Base-by-base conservation (phyloP, 768 basidiomycete species). In the Termitomyces sp. region DNA sequence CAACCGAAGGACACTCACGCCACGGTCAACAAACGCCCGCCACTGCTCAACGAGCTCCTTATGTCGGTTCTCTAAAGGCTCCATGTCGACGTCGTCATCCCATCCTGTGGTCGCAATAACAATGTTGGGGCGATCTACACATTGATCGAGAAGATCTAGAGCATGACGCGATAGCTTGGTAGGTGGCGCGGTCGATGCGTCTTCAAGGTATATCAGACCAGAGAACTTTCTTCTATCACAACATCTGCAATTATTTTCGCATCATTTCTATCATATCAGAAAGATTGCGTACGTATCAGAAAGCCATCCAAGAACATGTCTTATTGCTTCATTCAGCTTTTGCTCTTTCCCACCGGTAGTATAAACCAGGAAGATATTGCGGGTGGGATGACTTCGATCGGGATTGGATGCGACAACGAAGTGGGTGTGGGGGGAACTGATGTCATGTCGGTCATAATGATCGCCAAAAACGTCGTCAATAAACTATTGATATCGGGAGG, bases 131-230 rank as follows among this genome's bases (percentile, higher is more conserved):
- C 47, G 46, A 17, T 51, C 44, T 28, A 60, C 40, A 17, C 50
- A 54, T 45, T 54, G 56, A 22, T 60, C 56, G 1, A 60, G 43
- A 5, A 50, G 38, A 24, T 60, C 55, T 19, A 51, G 38, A 21
- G 44, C 38, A 32, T 35, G 38, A 19, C 48, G 48, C 17, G 55
- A 50, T 34, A 50, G 22, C 26, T 60, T 57, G 9, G 30, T 30
- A 19, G 53, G 49, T n/a, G 41, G 35, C 5, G 21, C 4, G n/a
- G 21, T 47, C 6, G 56, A 47, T 10, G 45, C 32, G 34, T 54
- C 49, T 32, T 60, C 56, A 8, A 60, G 53, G 35, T 57, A 54
- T 28, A 60, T 52, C 38, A 60, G 37, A 24, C 59, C 59, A 42
- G 59, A 51, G 21, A 60, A 47, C 49, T 51, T 57, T 37, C 48